These are phyloP conservation scores for Metschnikowia peoriensis DNA, from an alignment of 805 yeast genomes.

Conservation along the genomic window DNA sequence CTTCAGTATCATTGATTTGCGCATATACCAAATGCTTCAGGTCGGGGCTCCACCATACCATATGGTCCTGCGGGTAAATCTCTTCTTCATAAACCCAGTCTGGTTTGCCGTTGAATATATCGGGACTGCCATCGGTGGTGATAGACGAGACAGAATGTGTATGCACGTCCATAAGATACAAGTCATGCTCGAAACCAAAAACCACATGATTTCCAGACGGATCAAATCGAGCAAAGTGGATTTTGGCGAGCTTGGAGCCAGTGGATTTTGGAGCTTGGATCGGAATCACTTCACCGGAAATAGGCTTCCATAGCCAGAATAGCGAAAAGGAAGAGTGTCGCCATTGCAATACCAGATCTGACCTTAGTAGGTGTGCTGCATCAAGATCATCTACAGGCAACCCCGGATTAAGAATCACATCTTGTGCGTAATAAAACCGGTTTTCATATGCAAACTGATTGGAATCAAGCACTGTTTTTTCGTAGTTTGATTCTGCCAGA, in stretches of 20 bases:
- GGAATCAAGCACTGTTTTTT: slow-evolving; percentile 27
- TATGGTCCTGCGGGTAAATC: slow-evolving; percentile 54
- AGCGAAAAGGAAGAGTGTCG: slow-evolving; percentile 37
- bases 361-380: slow-evolving; percentile 49
- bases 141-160: slow-evolving; percentile 27
- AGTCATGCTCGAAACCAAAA: slow-evolving; percentile 54
- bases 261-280: slow-evolving; percentile 27
- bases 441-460: slow-evolving; percentile 43
- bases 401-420: slow-evolving; percentile 38
- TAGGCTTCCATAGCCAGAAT: slow-evolving; percentile 37
- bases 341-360: slow-evolving; percentile 49
- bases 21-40: slow-evolving; percentile 56
- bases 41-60: slow-evolving; percentile 74
- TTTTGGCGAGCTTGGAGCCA: slow-evolving; percentile 17
- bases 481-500: slow-evolving; percentile 28
- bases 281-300: slow-evolving; percentile 28
- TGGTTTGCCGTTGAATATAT: slow-evolving; percentile 64
- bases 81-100: slow-evolving; percentile 90
- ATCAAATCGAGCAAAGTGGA: slow-evolving; percentile 53
- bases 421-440: slow-evolving; percentile 28
- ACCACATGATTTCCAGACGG: slow-evolving; percentile 56
- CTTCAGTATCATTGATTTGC: slow-evolving; percentile 58
- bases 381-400: slow-evolving; percentile 43
- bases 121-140: slow-evolving; percentile 51
- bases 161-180: slow-evolving; percentile 46